Evolutionary conservation across 805 yeast species (phyloP).

Genomic region (Maudiozyma saulgeensis): DNA sequence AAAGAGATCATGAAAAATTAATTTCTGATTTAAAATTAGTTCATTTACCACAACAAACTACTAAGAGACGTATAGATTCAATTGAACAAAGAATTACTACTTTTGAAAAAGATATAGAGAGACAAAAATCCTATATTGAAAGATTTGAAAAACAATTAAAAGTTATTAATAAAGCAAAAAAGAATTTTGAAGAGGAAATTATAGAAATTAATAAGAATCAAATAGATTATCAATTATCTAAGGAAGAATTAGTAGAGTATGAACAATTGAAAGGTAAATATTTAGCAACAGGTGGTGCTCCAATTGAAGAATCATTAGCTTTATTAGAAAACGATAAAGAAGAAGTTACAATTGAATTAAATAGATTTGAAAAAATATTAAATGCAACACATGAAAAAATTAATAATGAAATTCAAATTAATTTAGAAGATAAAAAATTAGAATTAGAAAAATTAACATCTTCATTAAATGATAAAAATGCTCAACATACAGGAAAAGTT

Average conservation of each 20-base stretch:
- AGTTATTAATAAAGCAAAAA: conserved; percentile 35
- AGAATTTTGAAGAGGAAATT: conserved; percentile 29
- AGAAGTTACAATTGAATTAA: conserved; percentile 33
- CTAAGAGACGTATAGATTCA: conserved; percentile 37
- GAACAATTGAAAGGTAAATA: conserved; percentile 47
- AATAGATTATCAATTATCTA: conserved; percentile 33
- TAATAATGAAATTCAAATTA: conserved; percentile 27
- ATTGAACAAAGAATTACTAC: conserved; percentile 41
- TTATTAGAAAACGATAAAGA: conserved; percentile 36
- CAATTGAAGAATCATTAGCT: conserved; percentile 43
- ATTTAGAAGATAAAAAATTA: conserved; percentile 26
- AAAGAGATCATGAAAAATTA: conserved; percentile 34
- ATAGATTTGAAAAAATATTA: conserved; percentile 29
- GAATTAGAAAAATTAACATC: conserved; percentile 27
- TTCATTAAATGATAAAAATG: conserved; percentile 32
- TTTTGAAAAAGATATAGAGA: conserved; percentile 40
- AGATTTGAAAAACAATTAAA: conserved; percentile 39
- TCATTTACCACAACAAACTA: conserved; percentile 44
- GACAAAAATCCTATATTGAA: conserved; percentile 38
- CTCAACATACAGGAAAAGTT: conserved; percentile 14
- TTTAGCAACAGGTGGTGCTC: conserved; percentile 46
- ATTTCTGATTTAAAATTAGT: conserved; percentile 50
- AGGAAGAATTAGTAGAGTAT: conserved; percentile 48
- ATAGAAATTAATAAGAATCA: conserved; percentile 18
- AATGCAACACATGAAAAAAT: conserved; percentile 31